A percentile compares a stretch with the other conserved stretches of the same genome.
Conservation (phyloP, 1,284 basidiomycete species). For the Puccinia hordei region DNA sequence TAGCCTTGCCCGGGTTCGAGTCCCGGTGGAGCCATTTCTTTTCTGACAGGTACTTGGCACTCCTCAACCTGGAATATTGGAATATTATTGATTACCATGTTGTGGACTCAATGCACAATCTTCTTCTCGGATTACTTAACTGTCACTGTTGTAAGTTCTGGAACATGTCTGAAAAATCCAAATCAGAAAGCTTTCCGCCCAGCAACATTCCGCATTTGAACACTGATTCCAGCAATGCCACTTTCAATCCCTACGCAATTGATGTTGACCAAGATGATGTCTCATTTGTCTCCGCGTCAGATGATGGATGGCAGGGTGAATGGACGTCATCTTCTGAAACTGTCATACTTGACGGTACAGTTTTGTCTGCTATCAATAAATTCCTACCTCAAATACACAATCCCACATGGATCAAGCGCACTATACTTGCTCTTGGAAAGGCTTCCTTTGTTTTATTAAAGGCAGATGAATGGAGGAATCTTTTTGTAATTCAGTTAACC, state of each 20-base stretch:
- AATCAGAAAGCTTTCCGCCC: background rate
- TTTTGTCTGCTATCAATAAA: background rate
- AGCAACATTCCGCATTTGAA: too few relatives aligned
- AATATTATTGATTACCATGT: constrained; percentile 32
- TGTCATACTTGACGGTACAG: background rate
- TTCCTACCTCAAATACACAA: background rate
- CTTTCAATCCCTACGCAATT: too few relatives aligned
- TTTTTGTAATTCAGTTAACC: constrained; percentile 43
- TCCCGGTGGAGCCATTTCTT: too few relatives aligned
- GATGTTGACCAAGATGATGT: too few relatives aligned
- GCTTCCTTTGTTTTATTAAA: constrained; percentile 44
- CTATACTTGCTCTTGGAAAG: constrained; percentile 29
- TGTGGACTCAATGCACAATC: constrained; percentile 32
- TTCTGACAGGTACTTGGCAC: constrained; percentile 13
- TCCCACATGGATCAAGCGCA: constrained; percentile 32
- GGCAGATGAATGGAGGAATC: constrained; percentile 51
- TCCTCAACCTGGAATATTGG: constrained; percentile 27
- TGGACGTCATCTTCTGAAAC: background rate
- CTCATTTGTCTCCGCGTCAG: too few relatives aligned
- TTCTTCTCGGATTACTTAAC: constrained; percentile 26
- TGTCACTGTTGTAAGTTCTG: constrained; percentile 7
- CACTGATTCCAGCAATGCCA: background rate
- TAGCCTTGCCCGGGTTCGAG: too few relatives aligned
- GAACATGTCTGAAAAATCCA: background rate
- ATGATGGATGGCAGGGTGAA: background rate